Evolutionary conservation across 169 alveolate species (phyloP).

Genomic region (Plasmodium cynomolgi): DNA sequence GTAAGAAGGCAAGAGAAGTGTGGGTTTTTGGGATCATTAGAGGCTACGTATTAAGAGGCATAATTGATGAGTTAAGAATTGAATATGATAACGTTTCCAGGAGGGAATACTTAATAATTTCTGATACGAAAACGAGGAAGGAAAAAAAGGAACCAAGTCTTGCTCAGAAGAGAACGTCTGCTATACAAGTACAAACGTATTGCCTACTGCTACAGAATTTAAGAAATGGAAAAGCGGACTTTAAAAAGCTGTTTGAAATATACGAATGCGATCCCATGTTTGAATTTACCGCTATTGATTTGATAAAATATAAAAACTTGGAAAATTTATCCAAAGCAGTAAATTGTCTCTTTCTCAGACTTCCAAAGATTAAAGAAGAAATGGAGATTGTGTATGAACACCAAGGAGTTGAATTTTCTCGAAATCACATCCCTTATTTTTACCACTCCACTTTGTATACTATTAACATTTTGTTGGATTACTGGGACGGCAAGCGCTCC

Average conservation of each 20-base stretch:
- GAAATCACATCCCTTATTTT: constrained; percentile 76
- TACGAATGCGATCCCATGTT: constrained; percentile 81
- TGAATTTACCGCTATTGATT: constrained; percentile 79
- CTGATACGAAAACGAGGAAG: constrained; percentile 86
- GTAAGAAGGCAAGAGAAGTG: constrained; percentile 85
- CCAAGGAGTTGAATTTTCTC: constrained; percentile 80
- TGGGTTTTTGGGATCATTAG: constrained; percentile 83
- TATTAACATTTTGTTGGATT: constrained; percentile 77
- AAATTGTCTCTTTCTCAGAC: constrained; percentile 74
- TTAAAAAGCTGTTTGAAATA: constrained; percentile 75
- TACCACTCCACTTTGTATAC: constrained; percentile 79
- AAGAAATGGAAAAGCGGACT: constrained; percentile 76
- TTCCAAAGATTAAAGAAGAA: constrained; percentile 82
- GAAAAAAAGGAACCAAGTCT: constrained; percentile 77
- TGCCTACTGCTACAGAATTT: constrained; percentile 80
- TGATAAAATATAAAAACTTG: constrained; percentile 80
- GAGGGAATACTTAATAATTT: constrained; percentile 78
- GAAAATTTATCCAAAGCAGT: constrained; percentile 75
- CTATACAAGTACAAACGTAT: constrained; percentile 86
- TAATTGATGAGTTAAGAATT: constrained; percentile 84
- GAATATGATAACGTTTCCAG: constrained; percentile 72
- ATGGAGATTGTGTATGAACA: constrained; percentile 85
- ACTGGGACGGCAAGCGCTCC: constrained; percentile 86
- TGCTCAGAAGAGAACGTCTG: constrained; percentile 83
- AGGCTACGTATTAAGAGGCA: constrained; percentile 83